Evolutionary conservation across 2,329 filamentous ascomycete genomes (phyloP).

Genomic region (Penicillium rolfsii): DNA sequence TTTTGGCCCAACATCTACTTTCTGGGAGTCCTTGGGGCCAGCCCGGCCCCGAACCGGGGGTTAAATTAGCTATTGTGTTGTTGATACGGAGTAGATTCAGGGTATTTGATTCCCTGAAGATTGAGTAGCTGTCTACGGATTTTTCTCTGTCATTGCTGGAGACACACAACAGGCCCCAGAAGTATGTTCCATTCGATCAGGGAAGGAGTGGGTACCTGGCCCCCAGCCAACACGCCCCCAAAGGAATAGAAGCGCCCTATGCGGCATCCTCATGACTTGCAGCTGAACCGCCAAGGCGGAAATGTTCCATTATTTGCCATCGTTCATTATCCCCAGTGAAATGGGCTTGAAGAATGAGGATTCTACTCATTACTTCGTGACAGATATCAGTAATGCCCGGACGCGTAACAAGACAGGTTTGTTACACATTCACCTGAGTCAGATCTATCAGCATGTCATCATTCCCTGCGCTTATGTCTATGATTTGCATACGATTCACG

Average conservation of each 20-base stretch:
- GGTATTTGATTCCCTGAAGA: too few relatives aligned
- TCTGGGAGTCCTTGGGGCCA: background rate
- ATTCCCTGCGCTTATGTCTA: background rate
- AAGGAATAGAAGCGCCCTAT: background rate
- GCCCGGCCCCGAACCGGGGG: background rate
- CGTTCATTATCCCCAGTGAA: background rate
- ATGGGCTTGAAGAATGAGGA: background rate
- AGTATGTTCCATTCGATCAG: background rate
- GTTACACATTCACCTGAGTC: slow-evolving; percentile 1
- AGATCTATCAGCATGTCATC: background rate
- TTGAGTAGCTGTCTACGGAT: background rate
- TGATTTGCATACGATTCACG: background rate
- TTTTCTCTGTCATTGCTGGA: background rate
- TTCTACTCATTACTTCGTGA: background rate
- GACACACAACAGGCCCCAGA: background rate
- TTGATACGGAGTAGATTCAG: too few relatives aligned
- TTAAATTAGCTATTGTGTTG: background rate
- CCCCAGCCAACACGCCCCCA: background rate
- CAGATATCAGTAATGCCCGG: background rate
- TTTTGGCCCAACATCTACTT: background rate
- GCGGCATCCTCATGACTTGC: background rate
- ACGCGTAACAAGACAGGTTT: background rate
- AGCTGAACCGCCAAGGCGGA: background rate
- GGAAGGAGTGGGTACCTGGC: background rate
- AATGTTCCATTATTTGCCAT: background rate